Percentiles rank a stretch among this genome's conserved stretches.
Evolutionary conservation across 2,329 filamentous ascomycete species (phyloP).

Genomic region (Trichoderma harzianum): DNA sequence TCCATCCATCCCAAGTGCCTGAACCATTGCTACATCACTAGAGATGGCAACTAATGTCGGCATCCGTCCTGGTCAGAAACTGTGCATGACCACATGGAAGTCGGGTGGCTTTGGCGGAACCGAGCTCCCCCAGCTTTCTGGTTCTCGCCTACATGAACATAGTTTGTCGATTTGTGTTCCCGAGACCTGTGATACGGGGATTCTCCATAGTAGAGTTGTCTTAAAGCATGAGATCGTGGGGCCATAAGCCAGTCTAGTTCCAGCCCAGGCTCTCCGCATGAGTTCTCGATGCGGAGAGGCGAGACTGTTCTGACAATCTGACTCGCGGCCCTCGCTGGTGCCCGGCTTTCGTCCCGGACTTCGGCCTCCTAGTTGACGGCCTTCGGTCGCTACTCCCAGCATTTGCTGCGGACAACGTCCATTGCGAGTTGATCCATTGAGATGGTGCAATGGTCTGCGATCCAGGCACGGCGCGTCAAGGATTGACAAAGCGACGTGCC

Average conservation of each 20-base stretch:
- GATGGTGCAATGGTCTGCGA: constrained; percentile 13
- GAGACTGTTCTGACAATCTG: background rate
- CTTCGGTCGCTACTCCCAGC: background rate
- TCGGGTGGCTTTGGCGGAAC: constrained; percentile 3
- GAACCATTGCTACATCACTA: background rate
- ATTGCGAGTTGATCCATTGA: constrained; percentile 15
- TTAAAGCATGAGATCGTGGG: background rate
- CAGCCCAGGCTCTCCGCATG: background rate
- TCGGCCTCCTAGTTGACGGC: background rate
- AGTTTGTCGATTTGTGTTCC: background rate
- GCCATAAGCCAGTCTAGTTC: background rate
- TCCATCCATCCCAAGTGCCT: background rate
- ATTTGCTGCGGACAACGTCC: constrained; percentile 11
- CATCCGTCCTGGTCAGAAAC: background rate
- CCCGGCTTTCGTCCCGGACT: constrained; percentile 9
- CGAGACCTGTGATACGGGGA: background rate
- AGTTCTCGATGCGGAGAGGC: background rate
- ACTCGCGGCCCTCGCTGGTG: background rate
- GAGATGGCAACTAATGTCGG: background rate
- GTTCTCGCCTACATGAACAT: background rate
- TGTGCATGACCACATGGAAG: constrained; percentile 10
- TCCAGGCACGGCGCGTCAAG: background rate
- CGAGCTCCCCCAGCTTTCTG: constrained; percentile 5
- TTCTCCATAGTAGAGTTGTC: background rate
- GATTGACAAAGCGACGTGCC: background rate